phyloP scores from a whole-genome alignment of 805 yeast species.

The Spathaspora arborariae region DNA sequence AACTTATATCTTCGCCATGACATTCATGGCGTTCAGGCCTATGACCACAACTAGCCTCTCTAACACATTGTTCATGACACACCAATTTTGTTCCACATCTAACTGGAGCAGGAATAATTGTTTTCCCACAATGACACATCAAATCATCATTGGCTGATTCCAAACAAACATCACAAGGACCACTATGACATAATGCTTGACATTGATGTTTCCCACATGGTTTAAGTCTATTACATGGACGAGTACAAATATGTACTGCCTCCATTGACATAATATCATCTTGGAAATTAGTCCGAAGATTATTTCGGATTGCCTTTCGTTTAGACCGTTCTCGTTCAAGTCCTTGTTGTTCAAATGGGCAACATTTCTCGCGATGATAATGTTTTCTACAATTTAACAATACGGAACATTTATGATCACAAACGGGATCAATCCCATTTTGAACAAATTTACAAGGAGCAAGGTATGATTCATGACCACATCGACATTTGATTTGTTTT shows the following conservation, averaged over 20 bases:
- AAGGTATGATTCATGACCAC: slow-evolving; percentile 52
- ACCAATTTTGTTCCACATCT: slow-evolving; percentile 70
- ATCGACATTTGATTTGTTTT: slow-evolving; percentile 54
- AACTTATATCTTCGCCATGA: slow-evolving; percentile 58
- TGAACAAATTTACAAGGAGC: slow-evolving; percentile 63
- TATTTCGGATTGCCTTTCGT: slow-evolving; percentile 47
- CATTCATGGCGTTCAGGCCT: slow-evolving; percentile 66
- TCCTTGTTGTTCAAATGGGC: slow-evolving; percentile 64
- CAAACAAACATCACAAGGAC: slow-evolving; percentile 75
- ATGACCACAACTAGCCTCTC: slow-evolving; percentile 68
- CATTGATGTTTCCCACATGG: slow-evolving; percentile 66
- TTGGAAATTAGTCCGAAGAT: slow-evolving; percentile 30
- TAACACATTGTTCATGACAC: slow-evolving; percentile 63
- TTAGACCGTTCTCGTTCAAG: slow-evolving; percentile 50
- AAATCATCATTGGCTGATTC: slow-evolving; percentile 79
- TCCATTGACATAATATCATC: slow-evolving; percentile 58
- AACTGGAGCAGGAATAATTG: slow-evolving; percentile 76
- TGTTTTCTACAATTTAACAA: slow-evolving; percentile 78
- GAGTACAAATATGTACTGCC: slow-evolving; percentile 69
- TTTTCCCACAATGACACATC: slow-evolving; percentile 76
- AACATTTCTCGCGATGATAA: slow-evolving; percentile 65
- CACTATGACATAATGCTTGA: slow-evolving; percentile 69
- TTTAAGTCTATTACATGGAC: slow-evolving; percentile 57
- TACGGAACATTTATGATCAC: slow-evolving; percentile 71
- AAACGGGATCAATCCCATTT: slow-evolving; percentile 51